Conservation (phyloP, 2,329 filamentous ascomycete species). For the Graphilbum fragrans region DNA sequence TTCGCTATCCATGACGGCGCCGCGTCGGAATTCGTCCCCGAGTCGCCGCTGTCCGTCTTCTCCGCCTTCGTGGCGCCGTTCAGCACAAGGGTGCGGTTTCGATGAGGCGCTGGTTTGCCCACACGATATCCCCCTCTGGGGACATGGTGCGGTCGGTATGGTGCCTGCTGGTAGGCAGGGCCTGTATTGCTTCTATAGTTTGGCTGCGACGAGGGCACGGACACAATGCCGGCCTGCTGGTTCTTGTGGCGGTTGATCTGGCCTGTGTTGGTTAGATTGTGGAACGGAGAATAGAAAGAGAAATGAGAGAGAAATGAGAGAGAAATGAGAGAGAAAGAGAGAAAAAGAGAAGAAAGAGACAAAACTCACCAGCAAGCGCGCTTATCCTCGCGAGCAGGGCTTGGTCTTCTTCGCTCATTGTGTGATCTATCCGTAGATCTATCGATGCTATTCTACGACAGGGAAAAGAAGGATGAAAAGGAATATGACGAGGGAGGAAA, state of each 20-base stretch:
- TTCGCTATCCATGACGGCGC: conserved; percentile 52
- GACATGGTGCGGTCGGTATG: conserved; percentile 10
- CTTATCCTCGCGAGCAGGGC: conserved; percentile 42
- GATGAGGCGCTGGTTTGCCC: conserved; percentile 24
- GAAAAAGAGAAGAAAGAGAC: conserved; percentile 2
- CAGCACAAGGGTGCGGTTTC: conserved; percentile 50
- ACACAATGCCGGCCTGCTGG: conserved; percentile 33
- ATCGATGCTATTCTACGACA: background rate
- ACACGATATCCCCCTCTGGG: conserved; percentile 19
- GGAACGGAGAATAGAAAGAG: background rate
- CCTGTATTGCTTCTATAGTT: conserved; percentile 12
- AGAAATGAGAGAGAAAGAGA: conserved; percentile 4
- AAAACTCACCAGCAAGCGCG: conserved; percentile 31
- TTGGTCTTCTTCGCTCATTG: conserved; percentile 35
- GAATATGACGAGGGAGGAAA: background rate
- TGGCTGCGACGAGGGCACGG: conserved; percentile 8
- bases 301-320: background rate
- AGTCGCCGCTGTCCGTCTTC: background rate
- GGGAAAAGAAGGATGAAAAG: background rate
- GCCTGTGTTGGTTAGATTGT: conserved; percentile 30
- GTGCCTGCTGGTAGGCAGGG: conserved; percentile 5
- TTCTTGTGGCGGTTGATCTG: conserved; percentile 74
- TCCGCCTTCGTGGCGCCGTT: conserved; percentile 25
- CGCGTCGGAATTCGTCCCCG: conserved; percentile 19
- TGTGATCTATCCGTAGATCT: background rate